Evolutionary conservation across 371 early-diverging fungal species (phyloP).

Genomic region (Rhizopus arrhizus): DNA sequence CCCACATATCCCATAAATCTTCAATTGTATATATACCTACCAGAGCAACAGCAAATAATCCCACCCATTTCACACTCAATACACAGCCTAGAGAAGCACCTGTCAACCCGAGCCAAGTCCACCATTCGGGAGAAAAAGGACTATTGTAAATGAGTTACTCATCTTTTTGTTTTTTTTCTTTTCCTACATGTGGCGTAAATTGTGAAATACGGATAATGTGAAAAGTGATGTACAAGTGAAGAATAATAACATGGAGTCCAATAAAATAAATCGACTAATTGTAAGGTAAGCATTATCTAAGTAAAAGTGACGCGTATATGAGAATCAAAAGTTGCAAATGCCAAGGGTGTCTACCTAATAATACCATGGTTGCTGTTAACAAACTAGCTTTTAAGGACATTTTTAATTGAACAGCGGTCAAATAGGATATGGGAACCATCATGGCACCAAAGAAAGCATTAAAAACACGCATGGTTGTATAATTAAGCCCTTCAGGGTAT

Average conservation of each 20-base stretch:
- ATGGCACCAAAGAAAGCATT: conserved; percentile 91
- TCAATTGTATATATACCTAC: conserved; percentile 97
- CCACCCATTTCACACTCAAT: conserved; percentile 99
- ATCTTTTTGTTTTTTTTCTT: background rate
- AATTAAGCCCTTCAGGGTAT: conserved; percentile 89
- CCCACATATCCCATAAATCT: conserved; percentile 93
- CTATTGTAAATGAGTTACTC: conserved; percentile 32
- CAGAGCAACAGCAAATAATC: conserved; percentile 93
- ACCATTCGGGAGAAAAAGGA: conserved; percentile 86
- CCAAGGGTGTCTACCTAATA: conserved; percentile 62
- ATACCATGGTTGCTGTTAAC: conserved; percentile 77
- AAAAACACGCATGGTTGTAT: conserved; percentile 91
- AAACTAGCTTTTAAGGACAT: conserved; percentile 67
- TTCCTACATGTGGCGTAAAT: conserved; percentile 65
- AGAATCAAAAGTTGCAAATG: background rate
- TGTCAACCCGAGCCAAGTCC: conserved; percentile 82
- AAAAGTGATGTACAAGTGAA: conserved; percentile 88
- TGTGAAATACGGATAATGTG: conserved; percentile 76
- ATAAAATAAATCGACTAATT: conserved; percentile 95
- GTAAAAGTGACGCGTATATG: background rate
- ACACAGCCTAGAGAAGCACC: conserved; percentile 93
- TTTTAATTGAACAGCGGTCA: conserved; percentile 81
- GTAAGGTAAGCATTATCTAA: conserved; percentile 82
- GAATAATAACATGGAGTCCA: conserved; percentile 97
- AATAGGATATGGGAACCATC: conserved; percentile 93